phyloP scores from a whole-genome alignment of 192 early-diverging fungal genomes.

The Backusella circina region DNA sequence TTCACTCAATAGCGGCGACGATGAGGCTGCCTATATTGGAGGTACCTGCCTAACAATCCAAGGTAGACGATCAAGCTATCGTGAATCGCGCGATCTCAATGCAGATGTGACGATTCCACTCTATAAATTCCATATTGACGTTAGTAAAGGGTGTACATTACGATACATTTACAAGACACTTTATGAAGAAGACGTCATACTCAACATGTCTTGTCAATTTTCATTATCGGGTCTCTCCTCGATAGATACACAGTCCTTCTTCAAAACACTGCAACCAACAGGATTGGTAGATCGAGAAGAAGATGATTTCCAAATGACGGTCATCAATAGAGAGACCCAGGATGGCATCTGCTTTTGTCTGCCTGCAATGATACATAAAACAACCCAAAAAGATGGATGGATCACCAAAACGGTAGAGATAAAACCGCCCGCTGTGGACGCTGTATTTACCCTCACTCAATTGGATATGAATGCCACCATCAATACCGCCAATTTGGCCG shows the following conservation, averaged over 20 bases:
- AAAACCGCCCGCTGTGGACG: not conserved
- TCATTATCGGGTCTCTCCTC: not conserved
- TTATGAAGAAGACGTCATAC: not conserved
- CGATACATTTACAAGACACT: not conserved
- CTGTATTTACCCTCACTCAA: not conserved
- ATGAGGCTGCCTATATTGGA: not conserved
- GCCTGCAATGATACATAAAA: not conserved
- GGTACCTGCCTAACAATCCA: not conserved
- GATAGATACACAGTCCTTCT: not conserved
- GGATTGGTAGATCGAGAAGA: not conserved
- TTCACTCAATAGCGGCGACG: not conserved
- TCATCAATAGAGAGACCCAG: not conserved
- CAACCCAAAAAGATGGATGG: not conserved
- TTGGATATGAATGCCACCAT: not conserved
- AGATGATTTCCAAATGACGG: not conserved
- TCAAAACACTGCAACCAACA: not conserved
- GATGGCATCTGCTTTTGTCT: not conserved
- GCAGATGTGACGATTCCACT: not conserved
- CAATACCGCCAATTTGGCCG: not conserved
- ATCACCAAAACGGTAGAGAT: not conserved
- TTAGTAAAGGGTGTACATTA: not conserved
- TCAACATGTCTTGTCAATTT: conserved; percentile 1
- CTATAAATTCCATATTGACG: not conserved
- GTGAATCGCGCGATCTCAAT: not conserved
- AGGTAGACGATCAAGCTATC: not conserved